Percentiles rank a stretch among this genome's conserved stretches.
Evolutionary conservation across 352 stramenopile genomes (phyloP).

Genomic region (Thalassiosira hispida): DNA sequence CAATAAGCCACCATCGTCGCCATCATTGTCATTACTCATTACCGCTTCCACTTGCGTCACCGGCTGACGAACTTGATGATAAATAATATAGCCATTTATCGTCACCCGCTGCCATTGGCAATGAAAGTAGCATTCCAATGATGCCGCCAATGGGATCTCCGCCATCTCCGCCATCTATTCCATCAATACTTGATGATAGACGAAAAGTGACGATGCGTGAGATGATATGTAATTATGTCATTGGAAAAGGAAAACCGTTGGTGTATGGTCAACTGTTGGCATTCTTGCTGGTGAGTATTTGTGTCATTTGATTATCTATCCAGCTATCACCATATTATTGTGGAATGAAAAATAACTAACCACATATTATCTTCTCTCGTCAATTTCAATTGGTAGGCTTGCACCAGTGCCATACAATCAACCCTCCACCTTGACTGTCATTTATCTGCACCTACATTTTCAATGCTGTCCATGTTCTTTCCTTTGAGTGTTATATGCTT

Average conservation of each 20-base stretch:
- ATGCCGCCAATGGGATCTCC: slow-evolving; percentile 9
- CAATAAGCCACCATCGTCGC: neutral
- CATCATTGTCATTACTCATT: neutral
- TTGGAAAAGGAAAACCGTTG: slow-evolving; percentile 48
- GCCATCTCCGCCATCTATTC: neutral
- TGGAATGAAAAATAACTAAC: neutral
- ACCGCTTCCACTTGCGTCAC: neutral
- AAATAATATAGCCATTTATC: neutral
- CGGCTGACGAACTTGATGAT: neutral
- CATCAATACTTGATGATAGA: neutral
- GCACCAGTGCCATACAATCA: slow-evolving; percentile 64
- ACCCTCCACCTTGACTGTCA: slow-evolving; percentile 69
- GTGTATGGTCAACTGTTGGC: slow-evolving; percentile 72
- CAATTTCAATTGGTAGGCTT: slow-evolving; percentile 32
- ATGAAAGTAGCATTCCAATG: neutral
- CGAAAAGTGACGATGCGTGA: slow-evolving; percentile 9
- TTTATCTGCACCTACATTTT: slow-evolving; percentile 74
- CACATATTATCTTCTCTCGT: neutral
- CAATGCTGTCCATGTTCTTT: slow-evolving; percentile 64
- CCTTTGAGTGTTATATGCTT: slow-evolving; percentile 49
- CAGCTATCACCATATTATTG: neutral
- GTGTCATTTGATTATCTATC: neutral
- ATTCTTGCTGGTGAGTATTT: slow-evolving; percentile 56
- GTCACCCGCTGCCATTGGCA: neutral
- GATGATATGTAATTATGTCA: slow-evolving; percentile 36